phyloP scores from a whole-genome alignment of 768 basidiomycete genomes.

The Suillus alpinus region DNA sequence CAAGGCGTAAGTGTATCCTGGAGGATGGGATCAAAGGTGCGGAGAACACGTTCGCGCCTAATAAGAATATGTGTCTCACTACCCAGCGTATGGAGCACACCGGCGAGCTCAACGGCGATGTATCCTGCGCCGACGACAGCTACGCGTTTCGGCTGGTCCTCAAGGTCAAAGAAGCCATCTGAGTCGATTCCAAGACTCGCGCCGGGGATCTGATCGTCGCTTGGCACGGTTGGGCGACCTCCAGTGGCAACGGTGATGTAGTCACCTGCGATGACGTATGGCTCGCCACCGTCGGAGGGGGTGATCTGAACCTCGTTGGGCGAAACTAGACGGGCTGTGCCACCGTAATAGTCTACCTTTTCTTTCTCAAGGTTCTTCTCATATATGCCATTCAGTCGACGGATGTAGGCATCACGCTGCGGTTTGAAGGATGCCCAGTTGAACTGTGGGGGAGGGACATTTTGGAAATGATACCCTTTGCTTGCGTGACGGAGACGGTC shows the following conservation, averaged over 20 bases:
- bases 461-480: conserved; percentile 69
- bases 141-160: conserved; percentile 87
- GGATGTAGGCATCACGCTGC: conserved; percentile 95
- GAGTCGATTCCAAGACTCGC: conserved; percentile 88
- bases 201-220: conserved; percentile 80
- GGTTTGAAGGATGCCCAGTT: conserved; percentile 90
- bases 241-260: conserved; percentile 85
- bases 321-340: conserved; percentile 71
- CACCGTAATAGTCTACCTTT: conserved; percentile 82
- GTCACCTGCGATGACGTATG: conserved; percentile 72
- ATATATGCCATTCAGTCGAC: conserved; percentile 86
- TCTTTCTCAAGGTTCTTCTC: conserved; percentile 86
- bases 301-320: conserved; percentile 72
- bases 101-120: conserved; percentile 96
- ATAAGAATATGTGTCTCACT: conserved; percentile 92
- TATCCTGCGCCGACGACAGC: conserved; percentile 97
- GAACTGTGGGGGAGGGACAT: conserved; percentile 60
- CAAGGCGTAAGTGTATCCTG: conserved; percentile 83
- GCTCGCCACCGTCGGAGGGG: conserved; percentile 55
- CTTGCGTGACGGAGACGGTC: conserved; percentile 80
- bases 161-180: conserved; percentile 94
- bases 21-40: conserved; percentile 87
- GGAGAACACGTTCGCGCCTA: conserved; percentile 83
- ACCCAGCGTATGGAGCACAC: conserved; percentile 88
- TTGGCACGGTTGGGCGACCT: conserved; percentile 77